Evolutionary conservation across 164 flowering plant genomes (phyloP), one percentile per base, ranked within the genome.

Genomic region (Vitis amurensis): DNA sequence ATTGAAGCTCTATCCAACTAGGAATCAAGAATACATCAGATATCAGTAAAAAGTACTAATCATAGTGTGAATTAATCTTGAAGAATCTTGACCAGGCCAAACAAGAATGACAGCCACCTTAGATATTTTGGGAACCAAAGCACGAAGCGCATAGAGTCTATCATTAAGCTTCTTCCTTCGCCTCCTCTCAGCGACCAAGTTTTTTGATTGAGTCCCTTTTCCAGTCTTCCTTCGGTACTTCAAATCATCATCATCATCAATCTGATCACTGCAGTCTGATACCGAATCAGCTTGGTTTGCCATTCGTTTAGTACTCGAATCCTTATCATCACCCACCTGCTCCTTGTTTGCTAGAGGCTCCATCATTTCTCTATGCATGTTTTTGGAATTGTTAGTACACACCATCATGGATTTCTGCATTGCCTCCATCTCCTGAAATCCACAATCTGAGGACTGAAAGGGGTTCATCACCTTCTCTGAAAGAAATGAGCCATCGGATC

Each of bases 141-240:
- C 71, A 0, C 99, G 81, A 19, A 95, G 91, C 27, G 75, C 65
- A 57, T 87, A 91, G 49, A 95, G 91, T 72, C 95, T 79, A 4
- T 91, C 98, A 61, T 93, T 91, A 52, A 95, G 97, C 79, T 91
- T 95, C 82, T 91, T 93, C 81, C 99, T 89, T 74, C 99, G 83
- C 81, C 76, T 93, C 85, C 99, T 90, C 86, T 95, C 98, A 13
- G 99, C 98, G 2, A 74, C 31, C 44, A 95, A 89, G 72, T 95
- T 95, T 68, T 93, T 95, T 2, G 93, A 80, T 52, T 84, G 90
- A 51, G 84, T 77, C 19, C 81, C 80, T 64, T 81, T 85, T 27
- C 91, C 96, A 5, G 56, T 75, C 70, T 85, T 78, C 50, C 81
- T 76, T 29, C 79, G 62, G 15, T 63, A 78, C 82, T 84, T 89